Evolutionary conservation across 805 yeast genomes (phyloP).

Genomic region (Barnettozyma siamensis): DNA sequence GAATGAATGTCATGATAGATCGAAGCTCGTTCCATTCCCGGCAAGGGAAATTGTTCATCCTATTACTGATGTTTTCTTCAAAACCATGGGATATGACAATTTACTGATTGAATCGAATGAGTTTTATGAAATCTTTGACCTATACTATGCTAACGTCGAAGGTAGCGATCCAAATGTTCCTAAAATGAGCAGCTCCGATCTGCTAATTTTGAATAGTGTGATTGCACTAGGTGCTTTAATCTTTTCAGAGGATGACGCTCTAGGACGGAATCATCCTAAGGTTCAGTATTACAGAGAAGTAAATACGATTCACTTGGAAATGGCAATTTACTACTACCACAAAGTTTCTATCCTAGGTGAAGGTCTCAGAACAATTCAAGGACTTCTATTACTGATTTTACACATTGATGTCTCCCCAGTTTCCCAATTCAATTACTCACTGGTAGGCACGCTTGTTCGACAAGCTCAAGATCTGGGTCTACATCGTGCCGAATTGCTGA

Average conservation of each 20-base stretch:
- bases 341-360: constrained; percentile 44
- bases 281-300: constrained; percentile 21
- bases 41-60: constrained; percentile 17
- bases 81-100: constrained; percentile 5
- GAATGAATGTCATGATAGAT: constrained; percentile 29
- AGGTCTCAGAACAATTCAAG: constrained; percentile 47
- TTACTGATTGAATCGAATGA: constrained; percentile 15
- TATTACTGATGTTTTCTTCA: constrained; percentile 15
- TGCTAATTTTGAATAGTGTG: constrained; percentile 27
- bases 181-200: constrained; percentile 26
- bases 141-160: constrained; percentile 11
- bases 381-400: constrained; percentile 40
- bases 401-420: constrained; percentile 32
- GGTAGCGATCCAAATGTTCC: constrained; percentile 5
- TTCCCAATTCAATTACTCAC: constrained; percentile 36
- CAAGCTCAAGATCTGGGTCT: constrained; percentile 55
- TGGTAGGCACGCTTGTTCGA: constrained; percentile 42
- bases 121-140: constrained; percentile 14
- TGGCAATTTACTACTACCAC: constrained; percentile 48
- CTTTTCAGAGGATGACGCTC: not conserved
- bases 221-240: constrained; percentile 21
- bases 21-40: constrained; percentile 28
- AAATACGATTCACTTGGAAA: constrained; percentile 29
- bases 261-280: constrained; percentile 1
- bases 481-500: constrained; percentile 41